Evolutionary conservation across 1,139 yeast species (phyloP).

Genomic region (Geotrichum australiense): DNA sequence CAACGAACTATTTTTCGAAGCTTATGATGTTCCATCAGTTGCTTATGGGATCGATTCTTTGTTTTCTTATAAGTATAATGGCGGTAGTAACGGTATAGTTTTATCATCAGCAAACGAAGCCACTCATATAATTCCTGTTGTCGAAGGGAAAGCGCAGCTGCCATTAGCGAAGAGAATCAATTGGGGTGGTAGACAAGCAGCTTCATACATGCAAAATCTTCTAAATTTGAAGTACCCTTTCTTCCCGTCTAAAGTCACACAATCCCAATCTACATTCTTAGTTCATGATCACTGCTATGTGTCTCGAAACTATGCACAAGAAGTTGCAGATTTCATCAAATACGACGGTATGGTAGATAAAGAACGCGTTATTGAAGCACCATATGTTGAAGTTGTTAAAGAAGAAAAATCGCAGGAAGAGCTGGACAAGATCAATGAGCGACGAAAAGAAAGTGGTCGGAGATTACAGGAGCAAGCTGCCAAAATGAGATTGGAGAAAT

Average conservation of each 20-base stretch:
- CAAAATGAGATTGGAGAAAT: constrained; percentile 70
- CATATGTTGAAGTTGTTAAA: constrained; percentile 56
- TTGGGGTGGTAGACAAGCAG: constrained; percentile 84
- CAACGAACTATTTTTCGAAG: constrained; percentile 79
- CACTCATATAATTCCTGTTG: constrained; percentile 75
- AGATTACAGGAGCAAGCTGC: constrained; percentile 92
- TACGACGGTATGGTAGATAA: constrained; percentile 56
- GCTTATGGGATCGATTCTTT: constrained; percentile 77
- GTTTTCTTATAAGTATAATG: constrained; percentile 54
- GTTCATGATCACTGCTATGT: constrained; percentile 76
- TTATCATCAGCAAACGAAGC: constrained; percentile 79
- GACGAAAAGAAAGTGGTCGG: constrained; percentile 78
- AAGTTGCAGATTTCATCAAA: constrained; percentile 50
- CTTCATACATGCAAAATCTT: constrained; percentile 54
- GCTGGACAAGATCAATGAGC: constrained; percentile 65
- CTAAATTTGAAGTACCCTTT: constrained; percentile 82
- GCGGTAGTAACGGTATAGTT: constrained; percentile 55
- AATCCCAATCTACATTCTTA: constrained; percentile 57
- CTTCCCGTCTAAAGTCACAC: constrained; percentile 68
- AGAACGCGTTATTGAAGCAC: constrained; percentile 78
- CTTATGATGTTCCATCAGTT: constrained; percentile 65
- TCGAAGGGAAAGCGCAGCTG: constrained; percentile 57
- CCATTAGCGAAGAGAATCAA: constrained; percentile 73
- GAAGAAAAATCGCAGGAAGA: constrained; percentile 81
- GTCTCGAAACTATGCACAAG: constrained; percentile 59